phyloP scores from a whole-genome alignment of 2,329 filamentous ascomycete species.

The Cytospora piceicola region DNA sequence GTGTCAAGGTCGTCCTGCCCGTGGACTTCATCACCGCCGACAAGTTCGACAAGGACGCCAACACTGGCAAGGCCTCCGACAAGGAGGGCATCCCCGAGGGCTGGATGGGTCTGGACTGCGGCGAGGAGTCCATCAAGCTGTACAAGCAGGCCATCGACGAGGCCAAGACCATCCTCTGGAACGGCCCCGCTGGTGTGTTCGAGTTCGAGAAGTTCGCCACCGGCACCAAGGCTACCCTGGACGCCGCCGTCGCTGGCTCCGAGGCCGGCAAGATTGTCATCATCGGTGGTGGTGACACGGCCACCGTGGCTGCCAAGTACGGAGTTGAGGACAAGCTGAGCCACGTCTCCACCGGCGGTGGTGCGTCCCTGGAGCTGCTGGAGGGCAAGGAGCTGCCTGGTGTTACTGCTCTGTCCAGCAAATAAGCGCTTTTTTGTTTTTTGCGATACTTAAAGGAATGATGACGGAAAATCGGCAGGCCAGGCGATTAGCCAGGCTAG shows the following conservation, averaged over 20 bases:
- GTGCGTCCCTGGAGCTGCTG: conserved; percentile 91
- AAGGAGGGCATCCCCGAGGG: conserved; percentile 89
- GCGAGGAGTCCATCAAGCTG: conserved; percentile 82
- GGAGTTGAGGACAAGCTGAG: conserved; percentile 94
- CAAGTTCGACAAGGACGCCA: conserved; percentile 87
- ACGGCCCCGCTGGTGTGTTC: conserved; percentile 95
- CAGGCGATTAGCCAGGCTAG: conserved; percentile 40
- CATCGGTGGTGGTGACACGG: conserved; percentile 97
- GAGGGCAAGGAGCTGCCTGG: conserved; percentile 98
- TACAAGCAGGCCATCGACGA: conserved; percentile 87
- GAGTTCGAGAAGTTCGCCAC: conserved; percentile 94
- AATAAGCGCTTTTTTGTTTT: conserved; percentile 49
- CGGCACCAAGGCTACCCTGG: conserved; percentile 89
- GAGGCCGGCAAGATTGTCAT: conserved; percentile 92
- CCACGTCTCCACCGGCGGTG: conserved; percentile 96
- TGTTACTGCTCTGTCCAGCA: conserved; percentile 85
- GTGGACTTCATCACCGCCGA: conserved; percentile 96
- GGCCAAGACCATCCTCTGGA: conserved; percentile 97
- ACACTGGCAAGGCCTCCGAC: conserved; percentile 81
- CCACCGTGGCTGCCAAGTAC: conserved; percentile 97
- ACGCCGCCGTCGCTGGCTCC: conserved; percentile 82
- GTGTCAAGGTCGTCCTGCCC: conserved; percentile 92
- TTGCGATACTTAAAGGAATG: conserved; percentile 24
- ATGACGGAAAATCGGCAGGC: conserved; percentile 38
- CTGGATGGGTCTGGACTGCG: conserved; percentile 97